Percentiles rank a stretch among this genome's conserved stretches.
phyloP scores from a whole-genome alignment of 306 rosid genomes.

The Corylus heterophylla region DNA sequence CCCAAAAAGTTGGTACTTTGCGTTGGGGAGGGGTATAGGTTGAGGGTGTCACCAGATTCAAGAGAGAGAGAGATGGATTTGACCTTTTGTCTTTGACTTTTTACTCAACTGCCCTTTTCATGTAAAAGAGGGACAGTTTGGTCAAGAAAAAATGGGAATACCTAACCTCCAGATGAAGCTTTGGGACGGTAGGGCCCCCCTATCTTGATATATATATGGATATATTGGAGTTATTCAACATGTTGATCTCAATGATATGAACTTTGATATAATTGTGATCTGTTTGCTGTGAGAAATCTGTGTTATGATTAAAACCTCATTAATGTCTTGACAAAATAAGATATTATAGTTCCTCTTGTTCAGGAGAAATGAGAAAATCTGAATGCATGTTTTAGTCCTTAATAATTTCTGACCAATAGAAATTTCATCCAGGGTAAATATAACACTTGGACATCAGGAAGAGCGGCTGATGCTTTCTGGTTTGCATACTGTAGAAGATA shows the following conservation, averaged over 20 bases:
- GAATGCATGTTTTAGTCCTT: conserved; percentile 17
- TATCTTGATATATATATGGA: no score
- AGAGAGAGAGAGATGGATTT: not conserved
- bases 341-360: not conserved
- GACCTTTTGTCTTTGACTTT: not conserved
- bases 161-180: not conserved
- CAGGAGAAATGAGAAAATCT: not conserved
- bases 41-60: not conserved
- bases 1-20: no score
- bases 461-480: conserved; percentile 83
- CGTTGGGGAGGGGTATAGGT: no score
- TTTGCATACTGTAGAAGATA: conserved; percentile 83
- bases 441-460: conserved; percentile 61
- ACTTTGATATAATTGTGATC: not conserved
- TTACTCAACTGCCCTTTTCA: not conserved
- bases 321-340: not conserved
- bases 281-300: not conserved
- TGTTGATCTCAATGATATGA: not conserved
- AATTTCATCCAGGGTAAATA: conserved; percentile 57
- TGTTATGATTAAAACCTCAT: not conserved
- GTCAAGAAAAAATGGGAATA: not conserved
- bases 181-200: not conserved
- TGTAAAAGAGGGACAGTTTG: not conserved
- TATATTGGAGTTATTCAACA: not conserved
- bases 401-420: conserved; percentile 28